phyloP scores from a whole-genome alignment of 2,329 filamentous ascomycete species.

The Thermoascus crustaceus region DNA sequence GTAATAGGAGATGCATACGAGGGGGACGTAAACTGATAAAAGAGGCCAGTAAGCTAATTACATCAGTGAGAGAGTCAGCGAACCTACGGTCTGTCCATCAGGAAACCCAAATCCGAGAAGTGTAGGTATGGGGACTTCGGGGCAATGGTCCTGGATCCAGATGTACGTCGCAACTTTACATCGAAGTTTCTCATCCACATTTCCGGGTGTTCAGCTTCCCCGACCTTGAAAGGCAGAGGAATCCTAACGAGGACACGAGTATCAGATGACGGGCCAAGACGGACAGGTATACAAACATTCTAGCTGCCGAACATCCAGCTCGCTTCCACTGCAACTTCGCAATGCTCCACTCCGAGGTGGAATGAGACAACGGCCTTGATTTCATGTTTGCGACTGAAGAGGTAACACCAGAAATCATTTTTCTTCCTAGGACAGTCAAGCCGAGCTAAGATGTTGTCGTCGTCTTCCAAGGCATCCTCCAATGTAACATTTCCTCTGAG shows the following conservation, averaged over 20 bases:
- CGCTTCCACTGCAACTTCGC: constrained; percentile 9
- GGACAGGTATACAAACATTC: constrained; percentile 9
- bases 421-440: constrained; percentile 14
- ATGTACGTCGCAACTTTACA: constrained; percentile 36
- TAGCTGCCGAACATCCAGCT: constrained; percentile 16
- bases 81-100: constrained; percentile 18
- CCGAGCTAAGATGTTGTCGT: constrained; percentile 13
- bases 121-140: constrained; percentile 27
- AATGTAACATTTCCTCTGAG: not conserved
- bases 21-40: not conserved
- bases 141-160: constrained; percentile 33
- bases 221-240: constrained; percentile 24
- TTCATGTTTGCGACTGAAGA: constrained; percentile 10
- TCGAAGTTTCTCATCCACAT: constrained; percentile 35
- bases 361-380: constrained; percentile 20
- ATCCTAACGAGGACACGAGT: constrained; percentile 17
- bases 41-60: no score
- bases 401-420: constrained; percentile 13
- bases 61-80: no score
- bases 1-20: not conserved
- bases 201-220: constrained; percentile 32
- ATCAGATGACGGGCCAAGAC: not conserved
- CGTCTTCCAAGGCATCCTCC: not conserved
- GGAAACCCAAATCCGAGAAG: constrained; percentile 29
- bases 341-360: constrained; percentile 15